Percentiles rank a stretch among this genome's conserved stretches.
Evolutionary conservation across 345 rosid species (phyloP).

Genomic region (Populus deltoides): DNA sequence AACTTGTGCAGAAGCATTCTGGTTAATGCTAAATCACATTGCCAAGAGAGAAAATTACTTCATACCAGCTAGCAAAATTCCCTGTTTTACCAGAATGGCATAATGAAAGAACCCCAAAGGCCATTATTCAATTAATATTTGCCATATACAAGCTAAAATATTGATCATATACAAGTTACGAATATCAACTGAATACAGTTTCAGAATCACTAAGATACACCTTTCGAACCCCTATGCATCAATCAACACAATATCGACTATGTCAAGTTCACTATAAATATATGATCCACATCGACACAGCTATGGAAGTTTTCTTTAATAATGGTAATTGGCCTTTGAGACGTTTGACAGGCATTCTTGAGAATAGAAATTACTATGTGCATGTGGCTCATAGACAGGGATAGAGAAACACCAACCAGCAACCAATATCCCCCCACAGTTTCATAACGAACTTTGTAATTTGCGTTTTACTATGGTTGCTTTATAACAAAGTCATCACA

Average conservation of each 20-base stretch:
- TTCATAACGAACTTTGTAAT: not conserved
- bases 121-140: too few relatives aligned
- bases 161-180: too few relatives aligned
- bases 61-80: not conserved
- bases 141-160: not conserved
- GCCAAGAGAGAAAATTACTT: not conserved
- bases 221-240: too few relatives aligned
- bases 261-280: too few relatives aligned
- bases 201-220: too few relatives aligned
- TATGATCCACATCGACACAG: too few relatives aligned
- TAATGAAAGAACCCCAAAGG: not conserved
- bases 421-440: not conserved
- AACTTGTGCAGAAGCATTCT: not conserved
- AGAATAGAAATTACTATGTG: not conserved
- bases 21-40: not conserved
- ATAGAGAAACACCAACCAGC: not conserved
- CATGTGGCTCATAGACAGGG: not conserved
- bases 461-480: not conserved
- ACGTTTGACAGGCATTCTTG: not conserved
- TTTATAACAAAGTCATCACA: not conserved
- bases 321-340: not conserved
- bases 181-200: too few relatives aligned
- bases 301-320: too few relatives aligned
- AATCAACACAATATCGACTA: too few relatives aligned
- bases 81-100: not conserved